Base-by-base conservation (phyloP, 768 basidiomycete genomes). In the Galerina sulciceps region DNA sequence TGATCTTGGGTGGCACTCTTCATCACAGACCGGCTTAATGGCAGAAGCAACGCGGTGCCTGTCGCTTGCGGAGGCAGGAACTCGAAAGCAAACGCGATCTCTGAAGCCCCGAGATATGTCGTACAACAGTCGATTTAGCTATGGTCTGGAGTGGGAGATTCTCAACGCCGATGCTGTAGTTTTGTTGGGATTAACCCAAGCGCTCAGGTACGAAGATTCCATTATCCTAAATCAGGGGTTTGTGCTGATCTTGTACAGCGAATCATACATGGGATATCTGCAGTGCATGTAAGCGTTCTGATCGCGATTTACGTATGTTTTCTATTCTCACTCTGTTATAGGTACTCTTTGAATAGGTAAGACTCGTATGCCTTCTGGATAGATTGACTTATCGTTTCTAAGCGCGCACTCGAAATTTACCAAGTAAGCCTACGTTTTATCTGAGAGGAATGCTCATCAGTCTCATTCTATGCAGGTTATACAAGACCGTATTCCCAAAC, bases 61-160 rank as follows among this genome's bases (percentile, higher is more conserved):
- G 2, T 73, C 81, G 0, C 71, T 77, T 2, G 83, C 90, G 0
- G 88, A 90, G 64, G 82, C 84, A 0, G 85, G 81, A 3, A 79
- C 89, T 0, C 85, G 82, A 66, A 85, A 81, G 57, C 79, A 83
- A 48, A 67, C 71, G 56, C 79, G 73, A 55, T 59, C 67, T 23
- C 61, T 67, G 26, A 71, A 73, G 43, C 59, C 66, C 38, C 50
- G 57, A 78, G 76, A 62, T 45, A 62, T 52, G 70, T 75, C 58
- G 76, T 77, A 71, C 66, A 59, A 68, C 6, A 60, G 64, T 67
- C 53, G 74, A 11, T 91, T 89, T 67, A 69, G 81, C 3, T 74
- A 87, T 1, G 90, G 89, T 6, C 69, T 88, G 8, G 91, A 93
- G 64, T 93, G 85, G 82, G 91, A 93, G 65, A 80, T 93, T 38